These are phyloP conservation scores for Mycena galericulata DNA, from an alignment of 768 basidiomycete genomes.

Conservation along the genomic window DNA sequence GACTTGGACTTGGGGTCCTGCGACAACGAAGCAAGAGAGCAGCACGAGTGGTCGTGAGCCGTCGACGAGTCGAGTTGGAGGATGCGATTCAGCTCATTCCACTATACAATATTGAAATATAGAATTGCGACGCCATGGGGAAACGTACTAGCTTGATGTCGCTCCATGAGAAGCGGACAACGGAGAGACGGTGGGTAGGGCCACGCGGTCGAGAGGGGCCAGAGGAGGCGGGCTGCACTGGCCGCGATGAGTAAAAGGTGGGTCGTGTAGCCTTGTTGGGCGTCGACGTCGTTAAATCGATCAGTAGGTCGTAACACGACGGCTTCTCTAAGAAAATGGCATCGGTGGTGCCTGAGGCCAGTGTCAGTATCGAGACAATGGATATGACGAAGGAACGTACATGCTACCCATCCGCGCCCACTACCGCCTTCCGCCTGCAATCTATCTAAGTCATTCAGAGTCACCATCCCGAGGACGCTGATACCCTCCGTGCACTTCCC, in stretches of 20 bases:
- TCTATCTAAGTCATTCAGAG: conserved; percentile 77
- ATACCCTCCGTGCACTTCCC: conserved; percentile 65
- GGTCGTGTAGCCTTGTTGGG: conserved; percentile 72
- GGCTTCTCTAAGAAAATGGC: conserved; percentile 88
- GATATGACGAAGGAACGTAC: conserved; percentile 50
- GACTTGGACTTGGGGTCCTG: conserved; percentile 49
- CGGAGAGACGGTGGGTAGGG: conserved; percentile 67
- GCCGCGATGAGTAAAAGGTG: conserved; percentile 71
- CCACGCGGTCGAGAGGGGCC: conserved; percentile 43
- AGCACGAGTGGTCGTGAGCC: conserved; percentile 47
- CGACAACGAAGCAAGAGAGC: conserved; percentile 45
- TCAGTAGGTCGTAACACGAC: conserved; percentile 80
- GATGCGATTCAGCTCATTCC: conserved; percentile 83
- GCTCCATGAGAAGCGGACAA: conserved; percentile 85
- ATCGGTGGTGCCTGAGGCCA: conserved; percentile 74
- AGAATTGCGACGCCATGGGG: background rate
- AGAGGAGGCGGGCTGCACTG: conserved; percentile 48
- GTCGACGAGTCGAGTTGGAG: conserved; percentile 64
- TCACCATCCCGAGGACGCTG: conserved; percentile 84
- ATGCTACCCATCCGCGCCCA: conserved; percentile 87
- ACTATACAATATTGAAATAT: conserved; percentile 55
- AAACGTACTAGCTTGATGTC: conserved; percentile 62
- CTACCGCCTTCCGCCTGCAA: conserved; percentile 65
- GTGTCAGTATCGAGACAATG: conserved; percentile 5
- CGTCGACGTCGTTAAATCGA: conserved; percentile 80